A percentile compares a stretch with the other conserved stretches of the same genome.
These are phyloP conservation scores for Chytriomyces sp. DNA, from an alignment of 192 early-diverging fungal species.

Conservation along the genomic window DNA sequence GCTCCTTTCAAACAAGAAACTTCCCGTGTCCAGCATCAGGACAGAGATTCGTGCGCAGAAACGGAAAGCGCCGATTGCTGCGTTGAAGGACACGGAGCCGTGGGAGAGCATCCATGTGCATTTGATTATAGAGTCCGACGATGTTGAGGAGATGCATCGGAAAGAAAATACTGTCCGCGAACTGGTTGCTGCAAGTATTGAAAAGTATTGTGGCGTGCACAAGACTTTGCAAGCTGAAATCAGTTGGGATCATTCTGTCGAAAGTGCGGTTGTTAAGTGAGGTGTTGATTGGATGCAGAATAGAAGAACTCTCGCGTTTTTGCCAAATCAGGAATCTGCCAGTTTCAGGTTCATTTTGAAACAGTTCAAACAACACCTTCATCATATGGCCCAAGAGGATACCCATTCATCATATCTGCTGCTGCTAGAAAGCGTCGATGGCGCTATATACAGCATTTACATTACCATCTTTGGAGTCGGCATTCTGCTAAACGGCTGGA, in stretches of 20 bases:
- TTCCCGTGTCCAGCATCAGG: not conserved
- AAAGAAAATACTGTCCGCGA: not conserved
- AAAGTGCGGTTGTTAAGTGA: no score
- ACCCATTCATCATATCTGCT: not conserved
- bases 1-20: not conserved
- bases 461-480: not conserved
- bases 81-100: not conserved
- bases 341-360: no score
- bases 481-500: not conserved
- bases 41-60: not conserved
- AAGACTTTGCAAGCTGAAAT: slow-evolving; percentile 9
- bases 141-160: not conserved
- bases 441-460: not conserved
- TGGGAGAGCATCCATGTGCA: slow-evolving; percentile 17
- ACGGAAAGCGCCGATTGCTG: not conserved
- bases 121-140: not conserved
- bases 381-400: no score
- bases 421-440: not conserved
- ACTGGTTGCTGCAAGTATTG: not conserved
- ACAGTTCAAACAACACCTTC: no score
- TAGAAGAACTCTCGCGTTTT: no score
- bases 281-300: no score
- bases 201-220: slow-evolving; percentile 19
- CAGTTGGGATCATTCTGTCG: no score
- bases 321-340: no score